Base-by-base conservation (phyloP, 805 yeast genomes). In the Yarrowia bubula region DNA sequence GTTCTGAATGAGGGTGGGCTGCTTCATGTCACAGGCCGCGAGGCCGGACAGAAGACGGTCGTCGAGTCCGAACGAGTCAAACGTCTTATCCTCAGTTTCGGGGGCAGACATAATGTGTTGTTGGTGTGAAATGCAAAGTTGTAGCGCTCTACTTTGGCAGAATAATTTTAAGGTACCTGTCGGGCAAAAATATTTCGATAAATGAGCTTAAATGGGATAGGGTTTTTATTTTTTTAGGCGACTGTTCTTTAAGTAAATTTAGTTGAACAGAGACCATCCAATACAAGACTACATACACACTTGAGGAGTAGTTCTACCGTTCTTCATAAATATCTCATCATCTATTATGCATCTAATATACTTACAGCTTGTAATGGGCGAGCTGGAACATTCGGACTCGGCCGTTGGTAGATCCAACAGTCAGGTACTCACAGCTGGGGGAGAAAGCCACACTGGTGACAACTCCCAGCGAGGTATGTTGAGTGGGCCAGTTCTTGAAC, bases 401-500 rank as follows among this genome's bases (percentile, higher is more conserved):
- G 9, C 99, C 99, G 31, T 86, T 90, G 71, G 90, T 96, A 71
- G 92, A 93, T 68, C 97, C 99, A 0, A 91, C 84, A 15, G 92
- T 90, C 57, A 95, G 75, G 86, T 92, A 84, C 75, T 90, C 95
- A 66, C 86, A 85, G 68, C 84, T 84, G 32, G 95, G 91, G 47
- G 96, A 86, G 75, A 93, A 93, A 14, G 85, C 83, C 2, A 86
- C 87, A 15, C 86, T 76, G 0, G 97, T 90, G 38, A 95, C 97
- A 69, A 88, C 86, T n/a, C 99, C 99, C 69, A 95, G 81, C 10
- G 99, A 98, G 0, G 99, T 93, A 6, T 92, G 92, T 62, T 93
- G 86, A 1, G 98, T 95, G 15, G 99, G 99, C 99, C 99, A 95
- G 79, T 95, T 95, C 57, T 86, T 81, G 77, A 86, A 95, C 7